Percentiles rank a stretch among this genome's conserved stretches.
Evolutionary conservation across 208 protist species (phyloP).

Genomic region (Trypanosomatidae sp.): DNA sequence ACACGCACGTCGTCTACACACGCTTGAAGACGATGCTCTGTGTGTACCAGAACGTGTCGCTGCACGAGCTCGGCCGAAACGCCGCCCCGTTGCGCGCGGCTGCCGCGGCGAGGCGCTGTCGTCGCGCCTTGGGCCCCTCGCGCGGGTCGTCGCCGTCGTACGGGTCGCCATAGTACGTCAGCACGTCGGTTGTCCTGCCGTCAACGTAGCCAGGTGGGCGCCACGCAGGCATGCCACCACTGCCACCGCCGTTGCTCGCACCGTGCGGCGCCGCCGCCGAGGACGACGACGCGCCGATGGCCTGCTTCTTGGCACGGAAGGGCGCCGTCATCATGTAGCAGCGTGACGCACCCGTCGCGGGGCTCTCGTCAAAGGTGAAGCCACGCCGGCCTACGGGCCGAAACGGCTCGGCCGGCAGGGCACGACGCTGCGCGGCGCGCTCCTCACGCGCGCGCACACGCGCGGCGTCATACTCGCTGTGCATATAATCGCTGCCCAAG

Average conservation of each 20-base stretch:
- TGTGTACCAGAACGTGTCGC: slow-evolving; percentile 80
- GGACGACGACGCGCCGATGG: too few species aligned
- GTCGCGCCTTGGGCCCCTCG: slow-evolving; percentile 46
- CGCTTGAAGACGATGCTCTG: slow-evolving; percentile 83
- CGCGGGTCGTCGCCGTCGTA: slow-evolving; percentile 74
- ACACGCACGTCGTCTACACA: slow-evolving; percentile 15
- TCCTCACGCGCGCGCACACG: slow-evolving; percentile 39
- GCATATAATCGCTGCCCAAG: slow-evolving; percentile 68
- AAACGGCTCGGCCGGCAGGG: slow-evolving; percentile 65
- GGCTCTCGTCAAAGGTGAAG: slow-evolving; percentile 79
- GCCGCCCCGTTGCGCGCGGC: too few species aligned
- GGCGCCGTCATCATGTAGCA: slow-evolving; percentile 78
- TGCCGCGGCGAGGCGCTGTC: too few species aligned
- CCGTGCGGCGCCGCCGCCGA: too few species aligned
- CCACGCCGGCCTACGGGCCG: slow-evolving; percentile 40
- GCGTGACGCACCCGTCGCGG: slow-evolving; percentile 37
- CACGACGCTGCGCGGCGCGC: slow-evolving; percentile 24
- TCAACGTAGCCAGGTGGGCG: slow-evolving; percentile 61
- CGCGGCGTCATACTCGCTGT: slow-evolving; percentile 65
- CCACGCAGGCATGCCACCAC: slow-evolving; percentile 18
- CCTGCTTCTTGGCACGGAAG: slow-evolving; percentile 34
- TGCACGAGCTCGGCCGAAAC: slow-evolving; percentile 40
- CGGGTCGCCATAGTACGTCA: slow-evolving; percentile 85
- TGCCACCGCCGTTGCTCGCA: background rate
- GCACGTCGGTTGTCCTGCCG: slow-evolving; percentile 27